A percentile compares a stretch with the other conserved stretches of the same genome.
These are phyloP conservation scores for Cynanchum wilfordii DNA, from an alignment of 257 asterid species.

Conservation along the genomic window DNA sequence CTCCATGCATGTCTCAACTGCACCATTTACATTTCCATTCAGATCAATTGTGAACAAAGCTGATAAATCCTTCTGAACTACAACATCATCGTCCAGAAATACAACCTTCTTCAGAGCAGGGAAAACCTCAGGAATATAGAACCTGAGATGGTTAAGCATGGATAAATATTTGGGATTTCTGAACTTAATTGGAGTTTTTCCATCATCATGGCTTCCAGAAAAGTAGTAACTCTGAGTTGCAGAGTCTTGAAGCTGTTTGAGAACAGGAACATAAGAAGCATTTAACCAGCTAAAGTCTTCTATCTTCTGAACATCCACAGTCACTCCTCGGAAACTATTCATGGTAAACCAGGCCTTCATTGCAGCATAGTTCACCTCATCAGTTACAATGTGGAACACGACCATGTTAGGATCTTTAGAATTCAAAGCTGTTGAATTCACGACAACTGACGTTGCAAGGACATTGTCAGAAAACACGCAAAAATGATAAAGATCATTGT, in stretches of 20 bases:
- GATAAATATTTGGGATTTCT: slow-evolving; percentile 47
- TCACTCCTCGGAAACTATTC: slow-evolving; percentile 39
- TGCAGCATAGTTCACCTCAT: slow-evolving; percentile 45
- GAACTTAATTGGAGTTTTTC: slow-evolving; percentile 38
- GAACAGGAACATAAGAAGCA: slow-evolving; percentile 42
- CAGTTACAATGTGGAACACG: slow-evolving; percentile 42
- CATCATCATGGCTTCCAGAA: slow-evolving; percentile 33
- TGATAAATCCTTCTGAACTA: slow-evolving; percentile 44
- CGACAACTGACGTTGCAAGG: slow-evolving; percentile 44
- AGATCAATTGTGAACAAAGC: slow-evolving; percentile 32
- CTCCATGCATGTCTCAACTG: slow-evolving; percentile 51
- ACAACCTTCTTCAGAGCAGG: slow-evolving; percentile 38
- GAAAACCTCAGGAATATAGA: slow-evolving; percentile 45
- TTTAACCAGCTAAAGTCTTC: slow-evolving; percentile 45
- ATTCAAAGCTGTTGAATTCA: slow-evolving; percentile 39
- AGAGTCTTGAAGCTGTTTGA: slow-evolving; percentile 44
- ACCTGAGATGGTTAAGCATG: slow-evolving; percentile 47
- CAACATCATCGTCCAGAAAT: slow-evolving; percentile 46
- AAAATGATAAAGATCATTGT: slow-evolving; percentile 36
- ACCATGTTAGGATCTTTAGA: slow-evolving; percentile 33
- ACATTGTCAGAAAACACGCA: slow-evolving; percentile 49
- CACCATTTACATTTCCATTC: slow-evolving; percentile 49
- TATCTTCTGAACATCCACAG: slow-evolving; percentile 37
- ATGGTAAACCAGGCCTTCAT: slow-evolving; percentile 50
- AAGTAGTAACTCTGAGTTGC: slow-evolving; percentile 39